phyloP scores from a whole-genome alignment of 352 stramenopile genomes.

The Phytopythium ostracodes region DNA sequence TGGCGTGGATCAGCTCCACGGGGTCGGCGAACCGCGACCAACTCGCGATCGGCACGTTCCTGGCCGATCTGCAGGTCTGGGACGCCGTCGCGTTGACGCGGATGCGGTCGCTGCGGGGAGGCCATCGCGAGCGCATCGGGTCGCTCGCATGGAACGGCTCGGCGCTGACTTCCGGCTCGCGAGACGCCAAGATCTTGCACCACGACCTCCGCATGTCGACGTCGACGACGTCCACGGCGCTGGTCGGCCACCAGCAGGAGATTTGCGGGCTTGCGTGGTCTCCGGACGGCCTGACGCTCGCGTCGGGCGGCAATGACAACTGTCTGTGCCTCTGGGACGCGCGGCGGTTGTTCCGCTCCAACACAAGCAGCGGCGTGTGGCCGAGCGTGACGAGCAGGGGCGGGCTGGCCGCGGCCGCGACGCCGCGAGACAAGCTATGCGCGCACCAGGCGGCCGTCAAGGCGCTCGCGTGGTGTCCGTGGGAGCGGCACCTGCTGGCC shows the following conservation, averaged over 20 bases:
- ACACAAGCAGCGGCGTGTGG: not conserved
- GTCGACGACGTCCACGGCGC: constrained; percentile 58
- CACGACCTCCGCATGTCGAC: constrained; percentile 26
- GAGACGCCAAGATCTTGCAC: constrained; percentile 88
- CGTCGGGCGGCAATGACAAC: constrained; percentile 96
- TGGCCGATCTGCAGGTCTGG: constrained; percentile 93
- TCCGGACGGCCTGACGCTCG: constrained; percentile 89
- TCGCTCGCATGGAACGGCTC: constrained; percentile 92
- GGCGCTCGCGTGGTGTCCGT: constrained; percentile 96
- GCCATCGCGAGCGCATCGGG: constrained; percentile 87
- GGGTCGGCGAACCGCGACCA: constrained; percentile 38
- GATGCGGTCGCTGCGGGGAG: constrained; percentile 87
- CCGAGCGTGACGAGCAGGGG: constrained; percentile 6
- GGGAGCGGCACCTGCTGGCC: constrained; percentile 92
- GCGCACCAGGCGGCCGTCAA: constrained; percentile 95
- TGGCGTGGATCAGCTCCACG: constrained; percentile 86
- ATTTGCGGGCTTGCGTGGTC: constrained; percentile 96
- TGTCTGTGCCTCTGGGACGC: constrained; percentile 92
- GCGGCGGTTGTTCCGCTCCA: constrained; percentile 8
- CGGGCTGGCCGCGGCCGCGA: not conserved
- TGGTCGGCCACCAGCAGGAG: constrained; percentile 90
- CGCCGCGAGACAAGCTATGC: constrained; percentile 54
- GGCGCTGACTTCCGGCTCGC: constrained; percentile 85
- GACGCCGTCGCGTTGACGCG: constrained; percentile 83
- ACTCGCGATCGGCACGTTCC: constrained; percentile 92